Evolutionary conservation across 2,329 filamentous ascomycete genomes (phyloP), one percentile per base, ranked within the genome.

Genomic region (Venturia aucupariae): DNA sequence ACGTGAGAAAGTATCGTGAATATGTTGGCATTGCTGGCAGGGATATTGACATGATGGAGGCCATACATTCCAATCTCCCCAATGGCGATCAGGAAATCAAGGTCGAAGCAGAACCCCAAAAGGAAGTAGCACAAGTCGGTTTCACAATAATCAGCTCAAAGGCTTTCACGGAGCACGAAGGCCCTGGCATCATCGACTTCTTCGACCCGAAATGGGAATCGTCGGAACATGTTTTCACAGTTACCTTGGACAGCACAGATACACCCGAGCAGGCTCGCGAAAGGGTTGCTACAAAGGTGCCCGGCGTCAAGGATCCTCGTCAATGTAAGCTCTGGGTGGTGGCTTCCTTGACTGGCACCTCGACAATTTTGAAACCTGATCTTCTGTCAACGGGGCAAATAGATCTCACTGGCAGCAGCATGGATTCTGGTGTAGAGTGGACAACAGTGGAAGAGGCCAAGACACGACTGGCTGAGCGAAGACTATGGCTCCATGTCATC

Each of bases 261-360:
- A 62, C 39, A 17, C 48, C 60, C 19, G 27, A 35, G 32, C 55
- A 66, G 19, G 38, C 64, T 32, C 51, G 60, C 8, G 59, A 66
- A 11, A 55, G 64, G 44, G 62, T 67, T 51, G 65, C 66, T 17
- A 41, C 35, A 35, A 24, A 22, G 13, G 54, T 66, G 17, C 39
- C 35, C 7, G 69, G 70, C 35, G 67, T 76, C 48, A 65, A 74
- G 67, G 75, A 77, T 60, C 69, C 71, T 22, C 72, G 75, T 32
- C 76, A 77, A 63, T 69, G 75, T 62, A 75, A 74, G 46, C 75
- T 77, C 51, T 78, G 76, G 75, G 73, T 76, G 57, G 27, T 77
- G 30, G 72, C 75, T 55, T 66, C 73, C 5, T 65, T 68, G 24
- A 65, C 69, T 57, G 74, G 74, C 27, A 61, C 19, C 17, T 24